Percentiles rank a stretch among this genome's conserved stretches.
Conservation (phyloP, 306 rosid species). For the Astragalus glycyphyllos region DNA sequence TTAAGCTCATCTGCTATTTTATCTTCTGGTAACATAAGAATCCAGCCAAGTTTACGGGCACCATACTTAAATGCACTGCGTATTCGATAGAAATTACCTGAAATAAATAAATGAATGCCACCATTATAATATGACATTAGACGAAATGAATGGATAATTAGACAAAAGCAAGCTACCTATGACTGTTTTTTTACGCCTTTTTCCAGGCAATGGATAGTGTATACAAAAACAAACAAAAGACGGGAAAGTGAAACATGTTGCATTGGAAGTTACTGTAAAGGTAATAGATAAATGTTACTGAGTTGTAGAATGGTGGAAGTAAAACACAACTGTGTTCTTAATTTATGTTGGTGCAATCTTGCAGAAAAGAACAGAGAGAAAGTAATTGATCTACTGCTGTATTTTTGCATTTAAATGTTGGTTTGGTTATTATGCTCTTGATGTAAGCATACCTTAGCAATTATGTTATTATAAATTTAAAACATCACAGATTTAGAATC, state of each 20-base stretch:
- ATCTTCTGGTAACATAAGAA: conserved; percentile 68
- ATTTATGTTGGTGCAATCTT: conserved; percentile 20
- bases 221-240: conserved; percentile 28
- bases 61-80: conserved; percentile 90
- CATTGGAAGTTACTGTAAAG: conserved; percentile 6
- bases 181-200: conserved; percentile 7
- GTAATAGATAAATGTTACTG: conserved; percentile 11
- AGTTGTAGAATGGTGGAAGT: neutral
- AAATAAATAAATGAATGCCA: conserved; percentile 42
- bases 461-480: conserved; percentile 9
- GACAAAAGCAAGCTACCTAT: conserved; percentile 21
- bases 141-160: conserved; percentile 22
- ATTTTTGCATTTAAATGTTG: neutral
- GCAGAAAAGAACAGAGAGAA: conserved; percentile 9
- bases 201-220: neutral
- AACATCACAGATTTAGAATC: neutral
- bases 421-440: conserved; percentile 10
- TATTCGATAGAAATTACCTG: conserved; percentile 85
- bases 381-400: neutral
- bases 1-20: conserved; percentile 67
- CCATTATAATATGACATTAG: conserved; percentile 22
- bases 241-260: conserved; percentile 11
- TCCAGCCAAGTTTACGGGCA: conserved; percentile 83
- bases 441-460: conserved; percentile 20
- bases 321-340: conserved; percentile 15